Evolutionary conservation across 192 early-diverging fungal genomes (phyloP), one percentile per base, ranked within the genome.

Genomic region (Diversispora eburnea): DNA sequence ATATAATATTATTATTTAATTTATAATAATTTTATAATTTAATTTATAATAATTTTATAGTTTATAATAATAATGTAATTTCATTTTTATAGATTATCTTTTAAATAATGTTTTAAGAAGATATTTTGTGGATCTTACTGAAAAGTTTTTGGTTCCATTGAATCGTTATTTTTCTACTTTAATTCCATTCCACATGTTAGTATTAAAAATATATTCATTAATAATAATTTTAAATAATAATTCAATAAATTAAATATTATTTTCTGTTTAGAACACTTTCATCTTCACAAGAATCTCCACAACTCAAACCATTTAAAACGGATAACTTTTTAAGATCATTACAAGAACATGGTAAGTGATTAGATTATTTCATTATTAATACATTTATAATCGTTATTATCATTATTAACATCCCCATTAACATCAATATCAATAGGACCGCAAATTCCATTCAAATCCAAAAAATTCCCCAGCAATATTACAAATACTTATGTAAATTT

Each of bases 101-200:
- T 77, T 98, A 54, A 93, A 99, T 84, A 99, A 99, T 80, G 90
- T 91, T 76, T 80, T 99, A 52, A 84, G 97, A 25, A 83, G 94
- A 60, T 89, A 99, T 78, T 98, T 98, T 86, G 86, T 92, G 17
- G 95, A 97, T 58, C 78, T 99, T 55, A 95, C 96, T 0, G 94
- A 95, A 74, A 87, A 91, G 81, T 97, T 99, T 74, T 79, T 99
- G 73, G 93, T 92, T 39, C 97, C 97, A n/a, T 81, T 99, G 64
- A 94, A 98, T 75, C 88, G 93, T 13, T 94, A 98, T 77, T 99
- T 96, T 79, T 88, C 91, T 73, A 91, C 91, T 3, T 78, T 97
- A 65, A 87, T 99, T 57, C 91, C 95, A 22, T 73, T 78, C 41
- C 71, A 86, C 64, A 85, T 87, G 88, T 85, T 75, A 71, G 79